Evolutionary conservation across 1,284 basidiomycete species (phyloP).

Genomic region (Rugiboletus extremiorientalis): DNA sequence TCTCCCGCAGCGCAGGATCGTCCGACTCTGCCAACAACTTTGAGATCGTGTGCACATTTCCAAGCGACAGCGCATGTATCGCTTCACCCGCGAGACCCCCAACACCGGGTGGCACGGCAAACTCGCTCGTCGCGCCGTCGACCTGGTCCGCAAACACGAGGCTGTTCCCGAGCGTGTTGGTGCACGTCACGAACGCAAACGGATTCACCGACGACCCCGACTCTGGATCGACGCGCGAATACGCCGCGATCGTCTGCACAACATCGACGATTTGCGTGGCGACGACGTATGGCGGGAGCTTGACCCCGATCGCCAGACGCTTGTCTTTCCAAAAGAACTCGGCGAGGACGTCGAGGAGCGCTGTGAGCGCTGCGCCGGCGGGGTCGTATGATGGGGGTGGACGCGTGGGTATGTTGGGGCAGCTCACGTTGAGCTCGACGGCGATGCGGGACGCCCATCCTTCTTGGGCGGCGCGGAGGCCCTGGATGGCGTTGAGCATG

Average conservation of each 20-base stretch:
- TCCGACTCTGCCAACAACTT: slow-evolving; percentile 46
- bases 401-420: slow-evolving; percentile 66
- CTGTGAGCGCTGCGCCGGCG: slow-evolving; percentile 8
- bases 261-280: slow-evolving; percentile 59
- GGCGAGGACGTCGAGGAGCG: slow-evolving; percentile 53
- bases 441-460: slow-evolving; percentile 45
- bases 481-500: slow-evolving; percentile 60
- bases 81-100: slow-evolving; percentile 76
- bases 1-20: slow-evolving; percentile 43
- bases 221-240: slow-evolving; percentile 22
- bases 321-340: slow-evolving; percentile 47
- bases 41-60: slow-evolving; percentile 66
- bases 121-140: slow-evolving; percentile 23
- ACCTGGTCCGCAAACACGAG: slow-evolving; percentile 60
- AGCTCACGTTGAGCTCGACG: slow-evolving; percentile 78
- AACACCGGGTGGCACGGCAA: slow-evolving; percentile 59
- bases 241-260: slow-evolving; percentile 43
- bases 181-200: slow-evolving; percentile 68
- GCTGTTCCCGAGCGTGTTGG: slow-evolving; percentile 74
- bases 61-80: slow-evolving; percentile 72
- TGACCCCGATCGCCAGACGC: slow-evolving; percentile 70
- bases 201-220: slow-evolving; percentile 34
- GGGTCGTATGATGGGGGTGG: slow-evolving; percentile 69
- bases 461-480: slow-evolving; percentile 43
- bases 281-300: slow-evolving; percentile 77